These are phyloP conservation scores for Cladosporium sphaerospermum DNA, from an alignment of 2,329 filamentous ascomycete species.

Conservation along the genomic window DNA sequence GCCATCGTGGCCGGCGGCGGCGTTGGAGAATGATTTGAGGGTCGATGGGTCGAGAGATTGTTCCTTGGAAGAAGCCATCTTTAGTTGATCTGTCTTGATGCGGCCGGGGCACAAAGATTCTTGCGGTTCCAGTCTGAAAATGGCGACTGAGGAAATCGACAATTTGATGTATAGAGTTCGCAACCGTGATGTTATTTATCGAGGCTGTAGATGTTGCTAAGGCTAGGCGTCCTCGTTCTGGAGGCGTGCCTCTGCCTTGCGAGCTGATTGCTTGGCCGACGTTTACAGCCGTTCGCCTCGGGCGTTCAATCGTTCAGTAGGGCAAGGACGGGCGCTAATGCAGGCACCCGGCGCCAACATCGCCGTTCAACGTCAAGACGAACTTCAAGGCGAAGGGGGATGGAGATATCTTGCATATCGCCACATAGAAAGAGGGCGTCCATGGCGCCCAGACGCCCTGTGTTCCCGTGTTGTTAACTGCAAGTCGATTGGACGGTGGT, in stretches of 20 bases:
- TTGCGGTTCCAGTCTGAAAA: slow-evolving; percentile 8
- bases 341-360: not conserved
- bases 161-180: not conserved
- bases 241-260: not conserved
- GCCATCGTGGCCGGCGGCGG: slow-evolving; percentile 83
- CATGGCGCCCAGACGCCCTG: too few species aligned
- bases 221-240: not conserved
- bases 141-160: not conserved
- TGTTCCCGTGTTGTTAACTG: too few species aligned
- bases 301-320: not conserved
- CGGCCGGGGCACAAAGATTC: not conserved
- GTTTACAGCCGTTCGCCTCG: not conserved
- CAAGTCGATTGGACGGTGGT: too few species aligned
- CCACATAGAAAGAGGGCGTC: too few species aligned
- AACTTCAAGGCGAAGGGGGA: too few species aligned
- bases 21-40: slow-evolving; percentile 64
- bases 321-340: not conserved
- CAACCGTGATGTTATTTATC: not conserved
- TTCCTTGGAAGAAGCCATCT: not conserved
- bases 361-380: too few species aligned
- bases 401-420: too few species aligned
- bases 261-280: not conserved
- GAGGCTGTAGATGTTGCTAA: not conserved
- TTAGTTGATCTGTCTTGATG: not conserved
- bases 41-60: slow-evolving; percentile 52